Evolutionary conservation across 176 grass and related monocot species (phyloP).

Genomic region (Avena atlantica): DNA sequence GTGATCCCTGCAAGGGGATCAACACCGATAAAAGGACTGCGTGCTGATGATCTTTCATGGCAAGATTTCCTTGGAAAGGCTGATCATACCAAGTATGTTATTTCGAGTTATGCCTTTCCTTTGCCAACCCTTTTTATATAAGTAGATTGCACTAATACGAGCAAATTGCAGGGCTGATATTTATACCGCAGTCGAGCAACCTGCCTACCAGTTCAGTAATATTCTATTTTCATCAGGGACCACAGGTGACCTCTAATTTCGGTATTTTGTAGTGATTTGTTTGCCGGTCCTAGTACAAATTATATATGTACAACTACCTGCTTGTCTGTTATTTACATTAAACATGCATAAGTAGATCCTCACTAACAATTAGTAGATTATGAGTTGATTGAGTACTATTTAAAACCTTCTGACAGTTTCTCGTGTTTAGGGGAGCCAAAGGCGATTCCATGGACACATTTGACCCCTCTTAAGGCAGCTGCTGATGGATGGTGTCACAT

Average conservation of each 20-base stretch:
- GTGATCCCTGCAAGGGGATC: slow-evolving; percentile 75
- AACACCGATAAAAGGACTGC: slow-evolving; percentile 60
- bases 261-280: not conserved
- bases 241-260: slow-evolving; percentile 65
- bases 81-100: slow-evolving; percentile 55
- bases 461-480: slow-evolving; percentile 88
- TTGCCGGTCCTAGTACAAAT: slow-evolving; percentile 22
- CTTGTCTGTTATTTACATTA: not conserved
- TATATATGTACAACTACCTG: slow-evolving; percentile 11
- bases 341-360: not conserved
- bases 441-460: slow-evolving; percentile 96
- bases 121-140: not conserved
- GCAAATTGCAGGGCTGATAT: slow-evolving; percentile 59
- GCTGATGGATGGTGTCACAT: slow-evolving; percentile 97
- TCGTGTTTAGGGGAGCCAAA: slow-evolving; percentile 84
- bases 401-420: slow-evolving; percentile 19
- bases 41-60: slow-evolving; percentile 76
- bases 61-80: slow-evolving; percentile 84
- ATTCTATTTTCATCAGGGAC: slow-evolving; percentile 95
- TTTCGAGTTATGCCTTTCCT: slow-evolving; percentile 38
- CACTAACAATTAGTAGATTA: not conserved
- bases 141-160: slow-evolving; percentile 33
- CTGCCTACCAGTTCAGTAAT: slow-evolving; percentile 81
- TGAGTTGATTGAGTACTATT: slow-evolving; percentile 12
- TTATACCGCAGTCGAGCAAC: slow-evolving; percentile 68